Base-by-base conservation (phyloP, 169 alveolate genomes). In the Cryptosporidium viatorum region DNA sequence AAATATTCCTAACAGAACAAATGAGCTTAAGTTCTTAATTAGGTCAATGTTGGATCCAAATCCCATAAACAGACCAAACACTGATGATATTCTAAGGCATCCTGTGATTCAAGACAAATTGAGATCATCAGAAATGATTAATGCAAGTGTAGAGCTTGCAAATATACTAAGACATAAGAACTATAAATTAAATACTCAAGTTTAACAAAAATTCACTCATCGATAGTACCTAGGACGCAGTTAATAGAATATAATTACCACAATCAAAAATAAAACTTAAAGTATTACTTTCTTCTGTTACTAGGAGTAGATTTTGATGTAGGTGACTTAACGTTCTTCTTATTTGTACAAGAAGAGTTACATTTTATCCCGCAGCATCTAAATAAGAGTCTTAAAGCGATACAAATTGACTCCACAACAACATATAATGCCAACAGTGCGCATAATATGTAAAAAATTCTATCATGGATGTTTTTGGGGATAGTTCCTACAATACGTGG, bases 291-390 rank as follows among this genome's bases (percentile, higher is more conserved):
- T 31, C 89, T 80, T 67, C 75, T 80, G 45, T 65, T 65, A 43
- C 89, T 67, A 60, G 89, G 89, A 23, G 89, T 80, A 60, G 89
- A 59, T 31, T 59, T 80, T 48, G 89, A 62, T 3, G 89, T 37
- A 21, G 89, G 75, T 5, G 89, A 65, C 14, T 41, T 80, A 29
- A 48, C 23, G 23, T 14, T 41, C 45, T 59, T 59, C 68, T 65
- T 80, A 65, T 35, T 65, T 33, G 60, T 37, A 2, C 45, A n/a
- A 31, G 60, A 43, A 31, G 60, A 43, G 29, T 16, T 16, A 58
- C 65, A 41, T 73, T 26, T 73, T n/a, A 37, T n/a, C 23, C 73
- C 65, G 7, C 65, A 70, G 43, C 89, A 80, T 80, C 48, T 65
- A 62, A 35, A 65, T 18, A 41, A 3, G 23, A 59, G 65, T 29